phyloP scores from a whole-genome alignment of 2,329 filamentous ascomycete species.

The Domatiomyces globalis region DNA sequence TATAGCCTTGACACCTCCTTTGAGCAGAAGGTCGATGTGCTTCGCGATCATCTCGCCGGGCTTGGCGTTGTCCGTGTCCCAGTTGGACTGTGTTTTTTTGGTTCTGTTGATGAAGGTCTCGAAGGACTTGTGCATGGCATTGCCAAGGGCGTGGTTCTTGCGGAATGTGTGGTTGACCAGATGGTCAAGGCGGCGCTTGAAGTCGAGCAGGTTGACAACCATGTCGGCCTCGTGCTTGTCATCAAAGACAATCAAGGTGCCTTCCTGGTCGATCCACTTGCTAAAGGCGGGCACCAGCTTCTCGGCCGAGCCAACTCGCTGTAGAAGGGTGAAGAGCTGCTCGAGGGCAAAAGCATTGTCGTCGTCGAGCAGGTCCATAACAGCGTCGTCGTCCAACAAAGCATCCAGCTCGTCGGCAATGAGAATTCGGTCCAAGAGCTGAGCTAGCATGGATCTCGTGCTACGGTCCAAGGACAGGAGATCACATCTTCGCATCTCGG shows the following conservation, averaged over 20 bases:
- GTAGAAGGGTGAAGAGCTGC: slow-evolving; percentile 63
- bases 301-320: slow-evolving; percentile 54
- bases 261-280: slow-evolving; percentile 62
- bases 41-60: slow-evolving; percentile 98
- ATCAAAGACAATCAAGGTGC: slow-evolving; percentile 65
- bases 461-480: slow-evolving; percentile 67
- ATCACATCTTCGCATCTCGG: slow-evolving; percentile 64
- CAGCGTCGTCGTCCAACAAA: slow-evolving; percentile 50
- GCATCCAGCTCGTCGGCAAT: slow-evolving; percentile 54
- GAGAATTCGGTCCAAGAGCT: slow-evolving; percentile 57
- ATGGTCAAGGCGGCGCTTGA: slow-evolving; percentile 65
- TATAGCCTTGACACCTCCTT: slow-evolving; percentile 73
- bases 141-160: slow-evolving; percentile 60
- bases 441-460: slow-evolving; percentile 63
- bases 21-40: slow-evolving; percentile 78
- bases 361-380: slow-evolving; percentile 59
- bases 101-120: slow-evolving; percentile 82
- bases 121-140: slow-evolving; percentile 72
- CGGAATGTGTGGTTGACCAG: slow-evolving; percentile 65
- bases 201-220: slow-evolving; percentile 65
- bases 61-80: slow-evolving; percentile 75
- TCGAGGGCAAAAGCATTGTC: slow-evolving; percentile 57
- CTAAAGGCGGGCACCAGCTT: slow-evolving; percentile 61
- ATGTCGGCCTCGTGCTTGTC: slow-evolving; percentile 67
- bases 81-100: slow-evolving; percentile 55